Conservation (phyloP, 371 early-diverging fungal species). For the Nematocida sp. region DNA sequence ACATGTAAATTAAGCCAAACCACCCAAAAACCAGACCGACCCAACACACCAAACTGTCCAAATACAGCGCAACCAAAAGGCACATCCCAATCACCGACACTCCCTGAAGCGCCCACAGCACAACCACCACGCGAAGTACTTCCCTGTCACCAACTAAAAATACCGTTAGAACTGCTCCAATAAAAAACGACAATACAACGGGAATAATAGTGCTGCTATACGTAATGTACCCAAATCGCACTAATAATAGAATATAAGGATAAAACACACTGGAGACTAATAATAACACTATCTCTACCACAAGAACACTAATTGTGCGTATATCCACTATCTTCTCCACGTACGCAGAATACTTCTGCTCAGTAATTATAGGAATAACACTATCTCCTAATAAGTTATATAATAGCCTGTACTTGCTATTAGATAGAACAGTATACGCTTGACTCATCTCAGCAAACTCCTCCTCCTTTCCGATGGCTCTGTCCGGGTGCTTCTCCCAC, state of each 20-base stretch:
- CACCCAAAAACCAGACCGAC: not conserved
- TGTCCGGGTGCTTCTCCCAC: slow-evolving; percentile 30
- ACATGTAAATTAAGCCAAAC: not conserved
- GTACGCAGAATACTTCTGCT: slow-evolving; percentile 6
- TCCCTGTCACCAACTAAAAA: not conserved
- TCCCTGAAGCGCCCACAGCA: not conserved
- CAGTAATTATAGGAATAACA: slow-evolving; percentile 9
- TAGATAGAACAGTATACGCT: slow-evolving; percentile 36
- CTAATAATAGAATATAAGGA: slow-evolving; percentile 16
- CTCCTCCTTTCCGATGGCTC: not conserved
- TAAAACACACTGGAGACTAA: slow-evolving; percentile 23
- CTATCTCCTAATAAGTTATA: slow-evolving; percentile 41
- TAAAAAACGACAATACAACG: not conserved
- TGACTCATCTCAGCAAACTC: slow-evolving; percentile 23
- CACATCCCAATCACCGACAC: not conserved
- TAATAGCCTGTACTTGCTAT: slow-evolving; percentile 24
- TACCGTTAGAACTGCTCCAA: not conserved
- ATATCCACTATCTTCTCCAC: slow-evolving; percentile 3
- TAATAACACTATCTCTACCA: not conserved
- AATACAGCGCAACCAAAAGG: not conserved
- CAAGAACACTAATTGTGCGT: not conserved
- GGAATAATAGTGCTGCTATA: not conserved
- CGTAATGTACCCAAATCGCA: not conserved
- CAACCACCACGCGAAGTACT: not conserved
- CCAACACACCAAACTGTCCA: not conserved